Conservation (phyloP, 345 rosid species). For the Adansonia digitata region DNA sequence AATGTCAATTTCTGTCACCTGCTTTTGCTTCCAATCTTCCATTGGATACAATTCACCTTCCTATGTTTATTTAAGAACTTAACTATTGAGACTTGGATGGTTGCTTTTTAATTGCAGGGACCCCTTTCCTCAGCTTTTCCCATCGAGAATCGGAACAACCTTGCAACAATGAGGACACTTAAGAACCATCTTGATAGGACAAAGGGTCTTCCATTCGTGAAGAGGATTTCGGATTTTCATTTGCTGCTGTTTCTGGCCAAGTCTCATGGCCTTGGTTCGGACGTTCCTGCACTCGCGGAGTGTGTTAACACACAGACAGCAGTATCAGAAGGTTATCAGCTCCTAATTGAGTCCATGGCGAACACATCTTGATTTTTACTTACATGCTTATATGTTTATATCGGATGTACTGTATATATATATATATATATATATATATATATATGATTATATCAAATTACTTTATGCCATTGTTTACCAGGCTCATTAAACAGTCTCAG, state of each 20-base stretch:
- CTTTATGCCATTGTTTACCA: background rate
- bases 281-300: slow-evolving; percentile 70
- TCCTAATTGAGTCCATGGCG: slow-evolving; percentile 81
- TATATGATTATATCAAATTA: background rate
- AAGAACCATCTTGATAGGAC: slow-evolving; percentile 67
- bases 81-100: background rate
- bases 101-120: slow-evolving; percentile 49
- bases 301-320: slow-evolving; percentile 54
- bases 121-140: slow-evolving; percentile 74
- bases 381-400: background rate
- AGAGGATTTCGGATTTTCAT: slow-evolving; percentile 85
- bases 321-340: slow-evolving; percentile 79
- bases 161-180: slow-evolving; percentile 50
- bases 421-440: too few relatives aligned
- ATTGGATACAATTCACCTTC: too few relatives aligned
- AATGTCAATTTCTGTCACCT: too few relatives aligned
- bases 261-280: slow-evolving; percentile 60
- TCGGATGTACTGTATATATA: background rate
- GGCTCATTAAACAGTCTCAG: background rate
- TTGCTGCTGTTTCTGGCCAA: slow-evolving; percentile 63
- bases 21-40: too few relatives aligned
- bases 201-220: slow-evolving; percentile 64
- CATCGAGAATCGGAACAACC: slow-evolving; percentile 59
- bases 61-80: background rate
- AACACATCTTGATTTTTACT: slow-evolving; percentile 36